Base-by-base conservation (phyloP, 306 rosid genomes). In the Acacia melanoxylon region DNA sequence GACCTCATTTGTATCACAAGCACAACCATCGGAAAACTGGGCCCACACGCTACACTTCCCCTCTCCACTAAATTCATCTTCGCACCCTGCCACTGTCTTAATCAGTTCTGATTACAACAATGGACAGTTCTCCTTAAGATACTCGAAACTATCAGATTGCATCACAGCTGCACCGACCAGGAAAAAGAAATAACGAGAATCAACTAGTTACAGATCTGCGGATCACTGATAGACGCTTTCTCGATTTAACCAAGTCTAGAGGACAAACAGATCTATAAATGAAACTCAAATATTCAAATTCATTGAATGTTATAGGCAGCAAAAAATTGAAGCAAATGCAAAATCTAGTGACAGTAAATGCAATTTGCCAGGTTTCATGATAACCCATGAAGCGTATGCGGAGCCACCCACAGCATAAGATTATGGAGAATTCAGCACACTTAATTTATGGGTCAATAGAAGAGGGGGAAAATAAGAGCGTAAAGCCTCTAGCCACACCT, bases 1-100 rank as follows among this genome's bases (percentile, higher is more conserved):
- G 25, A 78, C 92, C 27, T 91, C 97, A 68, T 88, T 93, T 42
- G 97, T 89, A 78, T 95, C 95, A 69, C 88, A 97, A 1, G 98
- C 99, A 58, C 88, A 97, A 1, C 99, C 99, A 58, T 95, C 99
- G 5, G 94, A 93, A 73, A 91, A 93, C 81, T 93, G 97, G 44
- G 91, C 99, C 99, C 99, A 95, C 70, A 93, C 94, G 16, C 98
- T 95, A 83, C 96, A 86, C 83, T 92, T 93, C 20, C 94, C 98
- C 81, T 91, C 97, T 49, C 93, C 97, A 17, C 97, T 95, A 69
- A 88, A 87, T 75, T 92, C 99, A 83, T 92, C 98, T 54, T 92
- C 99, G 1, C 92, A 87, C 46, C 98, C 98, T 4, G 99, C 99
- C 70, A 95, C 97, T 12, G 92, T 93, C 90, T 95, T 95, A 27